phyloP scores from a whole-genome alignment of 192 early-diverging fungal genomes.

The Mortierella hygrophila region DNA sequence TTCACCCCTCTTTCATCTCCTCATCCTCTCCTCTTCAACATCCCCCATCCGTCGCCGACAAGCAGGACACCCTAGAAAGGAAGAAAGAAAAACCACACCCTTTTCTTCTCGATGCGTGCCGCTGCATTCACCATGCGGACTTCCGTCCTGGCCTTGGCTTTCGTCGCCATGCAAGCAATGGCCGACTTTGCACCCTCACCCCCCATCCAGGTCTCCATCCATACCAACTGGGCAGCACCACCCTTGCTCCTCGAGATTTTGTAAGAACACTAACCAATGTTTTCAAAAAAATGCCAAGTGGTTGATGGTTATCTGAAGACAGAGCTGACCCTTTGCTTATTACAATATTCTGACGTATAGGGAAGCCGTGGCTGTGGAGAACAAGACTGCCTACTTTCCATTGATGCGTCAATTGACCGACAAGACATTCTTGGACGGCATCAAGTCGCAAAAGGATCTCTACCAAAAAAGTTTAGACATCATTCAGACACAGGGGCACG shows the following conservation, averaged over 20 bases:
- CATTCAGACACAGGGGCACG: conserved; percentile 61
- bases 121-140: conserved; percentile 26
- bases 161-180: conserved; percentile 34
- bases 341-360: conserved; percentile 42
- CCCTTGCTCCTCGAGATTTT: conserved; percentile 81
- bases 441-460: conserved; percentile 55
- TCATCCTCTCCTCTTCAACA: not conserved
- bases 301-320: not conserved
- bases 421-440: conserved; percentile 31
- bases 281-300: not conserved
- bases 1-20: not conserved
- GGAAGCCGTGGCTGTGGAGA: conserved; percentile 75
- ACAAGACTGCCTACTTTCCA: conserved; percentile 72
- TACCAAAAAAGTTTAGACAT: conserved; percentile 66
- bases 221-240: conserved; percentile 75
- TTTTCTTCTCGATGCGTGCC: conserved; percentile 23
- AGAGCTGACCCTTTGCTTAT: not conserved
- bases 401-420: conserved; percentile 69
- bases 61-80: not conserved
- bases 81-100: not conserved
- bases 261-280: conserved; percentile 58
- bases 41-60: not conserved
- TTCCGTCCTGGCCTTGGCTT: conserved; percentile 39
- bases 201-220: conserved; percentile 62
- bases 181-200: conserved; percentile 52